These are phyloP conservation scores for Sanghuangporus weigelae DNA, from an alignment of 1,284 basidiomycete genomes.

Conservation along the genomic window DNA sequence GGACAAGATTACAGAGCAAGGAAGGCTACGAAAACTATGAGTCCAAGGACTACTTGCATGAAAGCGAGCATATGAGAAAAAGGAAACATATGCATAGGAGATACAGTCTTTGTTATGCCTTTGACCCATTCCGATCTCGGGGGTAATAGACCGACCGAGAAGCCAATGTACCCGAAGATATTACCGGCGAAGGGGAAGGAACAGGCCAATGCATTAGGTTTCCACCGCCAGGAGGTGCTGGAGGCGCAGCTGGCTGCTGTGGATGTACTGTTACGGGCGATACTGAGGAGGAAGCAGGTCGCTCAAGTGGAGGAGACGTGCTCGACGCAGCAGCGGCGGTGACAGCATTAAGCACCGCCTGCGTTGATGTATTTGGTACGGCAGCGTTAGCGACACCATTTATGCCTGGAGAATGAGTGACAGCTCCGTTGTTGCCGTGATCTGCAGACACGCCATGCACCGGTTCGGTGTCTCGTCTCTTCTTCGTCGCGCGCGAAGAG, in stretches of 20 bases:
- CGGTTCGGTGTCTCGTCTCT: constrained; percentile 13
- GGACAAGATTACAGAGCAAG: not conserved
- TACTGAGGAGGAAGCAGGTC: constrained; percentile 9
- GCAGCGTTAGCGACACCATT: not conserved
- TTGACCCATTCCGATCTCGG: constrained; percentile 6
- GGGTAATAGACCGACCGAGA: constrained; percentile 16
- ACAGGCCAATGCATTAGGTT: constrained; percentile 18
- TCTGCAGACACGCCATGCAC: not conserved
- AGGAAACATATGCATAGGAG: not conserved
- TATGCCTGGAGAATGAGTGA: not conserved
- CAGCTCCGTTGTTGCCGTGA: not conserved
- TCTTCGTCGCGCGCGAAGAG: constrained; percentile 34
- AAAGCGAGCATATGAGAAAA: not conserved
- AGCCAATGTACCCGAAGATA: constrained; percentile 1
- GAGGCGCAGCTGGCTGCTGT: constrained; percentile 4
- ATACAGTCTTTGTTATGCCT: not conserved
- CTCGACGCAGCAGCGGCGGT: constrained; percentile 11
- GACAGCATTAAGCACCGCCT: constrained; percentile 14
- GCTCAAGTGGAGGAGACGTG: constrained; percentile 8
- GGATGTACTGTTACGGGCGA: constrained; percentile 11
- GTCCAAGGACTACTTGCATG: not conserved
- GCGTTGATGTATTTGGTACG: constrained; percentile 2
- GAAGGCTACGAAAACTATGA: not conserved
- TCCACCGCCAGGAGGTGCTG: constrained; percentile 13
- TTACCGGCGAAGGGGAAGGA: constrained; percentile 15